Conservation (phyloP, 2,329 filamentous ascomycete species). For the Calonectria fujianensis region DNA sequence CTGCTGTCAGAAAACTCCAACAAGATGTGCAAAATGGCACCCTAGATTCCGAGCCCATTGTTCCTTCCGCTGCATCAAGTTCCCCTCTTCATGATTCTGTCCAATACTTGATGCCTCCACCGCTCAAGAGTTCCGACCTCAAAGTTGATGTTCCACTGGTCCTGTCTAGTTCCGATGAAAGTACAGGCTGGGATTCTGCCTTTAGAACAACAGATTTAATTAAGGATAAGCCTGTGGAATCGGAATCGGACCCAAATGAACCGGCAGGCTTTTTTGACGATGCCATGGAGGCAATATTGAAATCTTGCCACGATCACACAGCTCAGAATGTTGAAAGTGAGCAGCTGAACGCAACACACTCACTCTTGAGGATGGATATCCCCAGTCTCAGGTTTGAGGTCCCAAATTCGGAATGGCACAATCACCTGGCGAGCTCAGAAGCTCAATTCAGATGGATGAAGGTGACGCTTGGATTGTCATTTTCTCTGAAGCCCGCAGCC, state of each 20-base stretch:
- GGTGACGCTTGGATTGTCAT: slow-evolving; percentile 14
- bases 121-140: slow-evolving; percentile 29
- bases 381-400: slow-evolving; percentile 55
- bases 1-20: slow-evolving; percentile 33
- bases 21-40: slow-evolving; percentile 29
- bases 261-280: slow-evolving; percentile 50
- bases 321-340: slow-evolving; percentile 55
- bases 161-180: slow-evolving; percentile 41
- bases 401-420: slow-evolving; percentile 51
- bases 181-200: neutral
- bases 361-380: slow-evolving; percentile 54
- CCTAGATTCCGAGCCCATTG: slow-evolving; percentile 49
- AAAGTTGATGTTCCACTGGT: slow-evolving; percentile 53
- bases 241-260: neutral
- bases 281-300: slow-evolving; percentile 49
- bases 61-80: slow-evolving; percentile 39
- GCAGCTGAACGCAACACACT: slow-evolving; percentile 51
- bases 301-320: slow-evolving; percentile 37
- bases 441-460: slow-evolving; percentile 55
- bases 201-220: neutral
- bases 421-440: slow-evolving; percentile 42
- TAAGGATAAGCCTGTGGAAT: slow-evolving; percentile 4
- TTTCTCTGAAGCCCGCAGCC: slow-evolving; percentile 25
- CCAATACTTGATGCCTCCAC: slow-evolving; percentile 15
- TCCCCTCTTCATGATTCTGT: slow-evolving; percentile 37